These are phyloP conservation scores for Pythium phragmitis DNA, from an alignment of 352 stramenopile genomes.

Conservation along the genomic window DNA sequence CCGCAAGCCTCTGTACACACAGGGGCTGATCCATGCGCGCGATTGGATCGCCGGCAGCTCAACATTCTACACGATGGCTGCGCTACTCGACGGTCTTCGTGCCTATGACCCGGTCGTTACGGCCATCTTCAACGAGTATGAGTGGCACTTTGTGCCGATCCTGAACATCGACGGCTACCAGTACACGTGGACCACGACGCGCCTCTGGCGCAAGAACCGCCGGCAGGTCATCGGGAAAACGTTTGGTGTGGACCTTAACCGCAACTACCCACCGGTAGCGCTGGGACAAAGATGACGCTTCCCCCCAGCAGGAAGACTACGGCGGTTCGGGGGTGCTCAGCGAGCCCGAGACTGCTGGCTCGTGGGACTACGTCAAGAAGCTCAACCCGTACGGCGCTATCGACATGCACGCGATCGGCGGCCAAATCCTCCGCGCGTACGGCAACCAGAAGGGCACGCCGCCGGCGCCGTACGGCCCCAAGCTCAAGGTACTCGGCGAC, in stretches of 20 bases:
- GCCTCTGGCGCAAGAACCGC: slow-evolving; percentile 39
- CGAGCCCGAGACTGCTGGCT: slow-evolving; percentile 32
- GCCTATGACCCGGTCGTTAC: slow-evolving; percentile 20
- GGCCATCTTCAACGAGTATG: slow-evolving; percentile 32
- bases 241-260: slow-evolving; percentile 37
- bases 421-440: slow-evolving; percentile 28
- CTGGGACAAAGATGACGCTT: slow-evolving; percentile 21
- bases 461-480: slow-evolving; percentile 26
- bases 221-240: slow-evolving; percentile 3
- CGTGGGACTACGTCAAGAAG: slow-evolving; percentile 31
- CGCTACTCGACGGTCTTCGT: slow-evolving; percentile 28
- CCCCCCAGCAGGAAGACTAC: slow-evolving; percentile 16
- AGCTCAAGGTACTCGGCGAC: slow-evolving; percentile 28
- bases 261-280: slow-evolving; percentile 30
- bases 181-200: slow-evolving; percentile 20
- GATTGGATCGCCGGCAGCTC: slow-evolving; percentile 35
- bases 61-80: slow-evolving; percentile 30
- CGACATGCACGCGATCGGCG: slow-evolving; percentile 32
- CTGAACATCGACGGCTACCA: slow-evolving; percentile 36
- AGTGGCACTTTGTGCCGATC: slow-evolving; percentile 40
- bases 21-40: slow-evolving; percentile 34
- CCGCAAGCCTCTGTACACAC: slow-evolving; percentile 30
- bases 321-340: slow-evolving; percentile 30
- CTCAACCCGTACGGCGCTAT: slow-evolving; percentile 27
- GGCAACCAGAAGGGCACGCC: slow-evolving; percentile 18